These are phyloP conservation scores for Diaporthe ampelina DNA, from an alignment of 2,329 filamentous ascomycete species.

Conservation along the genomic window DNA sequence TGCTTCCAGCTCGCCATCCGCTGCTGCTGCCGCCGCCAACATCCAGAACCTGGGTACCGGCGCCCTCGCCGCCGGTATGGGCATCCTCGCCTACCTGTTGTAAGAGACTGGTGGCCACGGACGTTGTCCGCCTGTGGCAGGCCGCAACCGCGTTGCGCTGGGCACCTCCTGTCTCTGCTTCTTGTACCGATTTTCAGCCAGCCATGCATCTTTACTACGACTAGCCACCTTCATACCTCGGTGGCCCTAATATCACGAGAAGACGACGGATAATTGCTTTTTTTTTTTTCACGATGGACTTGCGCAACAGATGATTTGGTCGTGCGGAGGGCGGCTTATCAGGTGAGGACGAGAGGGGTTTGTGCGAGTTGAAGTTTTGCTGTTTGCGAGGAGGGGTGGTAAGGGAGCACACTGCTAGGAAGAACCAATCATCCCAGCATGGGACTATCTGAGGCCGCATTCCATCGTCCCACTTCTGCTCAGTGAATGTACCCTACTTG, in stretches of 20 bases:
- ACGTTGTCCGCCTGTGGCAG: constrained; percentile 10
- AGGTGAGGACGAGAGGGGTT: constrained; percentile 23
- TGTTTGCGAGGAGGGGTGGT: constrained; percentile 1
- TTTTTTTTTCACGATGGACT: constrained; percentile 35
- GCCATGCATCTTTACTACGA: constrained; percentile 39
- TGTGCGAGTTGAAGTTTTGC: constrained; percentile 16
- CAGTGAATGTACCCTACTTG: not conserved
- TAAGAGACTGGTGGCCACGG: constrained; percentile 48
- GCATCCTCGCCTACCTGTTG: constrained; percentile 66
- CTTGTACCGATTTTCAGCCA: constrained; percentile 42
- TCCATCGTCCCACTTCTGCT: not conserved
- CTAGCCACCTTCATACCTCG: constrained; percentile 39
- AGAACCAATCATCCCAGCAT: constrained; percentile 33
- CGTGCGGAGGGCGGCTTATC: constrained; percentile 32
- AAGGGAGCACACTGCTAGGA: constrained; percentile 32
- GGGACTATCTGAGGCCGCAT: constrained; percentile 8
- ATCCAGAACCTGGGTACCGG: constrained; percentile 58
- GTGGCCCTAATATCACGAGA: constrained; percentile 41
- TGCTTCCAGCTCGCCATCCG: constrained; percentile 43
- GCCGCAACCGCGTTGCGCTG: constrained; percentile 33
- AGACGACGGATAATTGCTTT: constrained; percentile 42
- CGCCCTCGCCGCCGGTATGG: constrained; percentile 63
- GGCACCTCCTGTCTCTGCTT: constrained; percentile 39
- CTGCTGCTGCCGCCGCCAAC: constrained; percentile 48
- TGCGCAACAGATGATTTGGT: constrained; percentile 34